Evolutionary conservation across 176 grass and related monocot species (phyloP).

Genomic region (Oryza punctata): DNA sequence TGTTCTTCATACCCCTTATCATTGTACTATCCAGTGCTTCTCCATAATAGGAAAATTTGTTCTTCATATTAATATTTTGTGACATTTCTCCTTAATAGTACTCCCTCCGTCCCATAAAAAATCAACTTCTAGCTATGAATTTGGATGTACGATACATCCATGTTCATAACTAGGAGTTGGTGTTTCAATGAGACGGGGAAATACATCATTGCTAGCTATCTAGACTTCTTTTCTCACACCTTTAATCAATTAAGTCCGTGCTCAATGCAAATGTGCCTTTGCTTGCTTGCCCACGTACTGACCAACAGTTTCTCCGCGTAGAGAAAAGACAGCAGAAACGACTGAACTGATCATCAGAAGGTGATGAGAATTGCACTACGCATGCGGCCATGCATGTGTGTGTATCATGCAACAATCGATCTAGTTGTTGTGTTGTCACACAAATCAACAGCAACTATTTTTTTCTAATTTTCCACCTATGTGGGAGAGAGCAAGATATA

Average conservation of each 20-base stretch:
- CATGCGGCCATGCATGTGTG: not conserved
- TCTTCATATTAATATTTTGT: too few relatives aligned
- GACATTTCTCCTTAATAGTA: too few relatives aligned
- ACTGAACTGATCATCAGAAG: not conserved
- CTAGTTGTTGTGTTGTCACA: slow-evolving; percentile 30
- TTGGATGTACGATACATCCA: too few relatives aligned
- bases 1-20: too few relatives aligned
- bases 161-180: too few relatives aligned
- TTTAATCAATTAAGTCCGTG: not conserved
- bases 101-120: too few relatives aligned
- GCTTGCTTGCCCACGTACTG: not conserved
- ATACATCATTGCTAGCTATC: not conserved
- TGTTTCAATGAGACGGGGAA: too few relatives aligned
- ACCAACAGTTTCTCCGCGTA: slow-evolving; percentile 1
- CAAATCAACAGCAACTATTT: slow-evolving; percentile 4
- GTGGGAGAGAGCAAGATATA: not conserved
- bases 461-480: not conserved
- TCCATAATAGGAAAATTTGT: too few relatives aligned
- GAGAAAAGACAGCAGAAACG: not conserved
- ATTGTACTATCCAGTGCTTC: too few relatives aligned
- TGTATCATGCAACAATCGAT: not conserved
- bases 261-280: not conserved
- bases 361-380: slow-evolving; percentile 19
- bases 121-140: too few relatives aligned
- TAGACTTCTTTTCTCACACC: not conserved